Evolutionary conservation across 2,329 filamentous ascomycete genomes (phyloP), one percentile per base, ranked within the genome.

Genomic region (Mycocentrospora acerina): DNA sequence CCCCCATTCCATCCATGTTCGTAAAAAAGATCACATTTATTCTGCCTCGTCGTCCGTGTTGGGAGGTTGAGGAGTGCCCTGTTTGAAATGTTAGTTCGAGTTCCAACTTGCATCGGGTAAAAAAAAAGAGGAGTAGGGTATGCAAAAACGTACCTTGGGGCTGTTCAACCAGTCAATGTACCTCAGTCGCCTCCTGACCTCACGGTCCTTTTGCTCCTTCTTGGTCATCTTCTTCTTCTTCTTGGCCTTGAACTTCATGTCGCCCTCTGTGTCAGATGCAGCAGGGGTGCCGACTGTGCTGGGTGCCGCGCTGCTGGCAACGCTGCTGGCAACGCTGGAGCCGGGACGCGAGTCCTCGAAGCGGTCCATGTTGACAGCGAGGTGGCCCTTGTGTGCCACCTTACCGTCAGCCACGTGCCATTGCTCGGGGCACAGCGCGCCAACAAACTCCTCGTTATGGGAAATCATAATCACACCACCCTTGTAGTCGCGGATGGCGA

Each of bases 201-300:
- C 91, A 14, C 86, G 79, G 69, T 98, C 93, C 80, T 98, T 98
- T 66, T 90, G 57, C 70, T 98, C 90, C 72, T 90, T 90, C 76
- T 94, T 88, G 40, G 93, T 98, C 81, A 93, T 81, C 88, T 98
- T 98, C 83, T 91, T 95, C 89, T 96, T 96, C 74, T 85, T 85
- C 80, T 90, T 93, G 8, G 86, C 78, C 69, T 79, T 82, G 83
- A 98, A 98, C 74, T 94, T 91, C 77, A 98, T 80, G 44, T 82
- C 82, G 56, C 93, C 90, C 71, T 97, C 91, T 1, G 78, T 81
- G n/a, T 89, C 90, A 24, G 81, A 86, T 74, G 90, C 91, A 42
- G 83, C 83, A 2, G 85, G 83, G 32, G 82, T 82, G 32, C 75
- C 75, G 29, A 72, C 74, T 2, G 79, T 62, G 42, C 60, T 65